Conservation (phyloP, 73 alveolate species). For the Paramecium pentaurelia region DNA sequence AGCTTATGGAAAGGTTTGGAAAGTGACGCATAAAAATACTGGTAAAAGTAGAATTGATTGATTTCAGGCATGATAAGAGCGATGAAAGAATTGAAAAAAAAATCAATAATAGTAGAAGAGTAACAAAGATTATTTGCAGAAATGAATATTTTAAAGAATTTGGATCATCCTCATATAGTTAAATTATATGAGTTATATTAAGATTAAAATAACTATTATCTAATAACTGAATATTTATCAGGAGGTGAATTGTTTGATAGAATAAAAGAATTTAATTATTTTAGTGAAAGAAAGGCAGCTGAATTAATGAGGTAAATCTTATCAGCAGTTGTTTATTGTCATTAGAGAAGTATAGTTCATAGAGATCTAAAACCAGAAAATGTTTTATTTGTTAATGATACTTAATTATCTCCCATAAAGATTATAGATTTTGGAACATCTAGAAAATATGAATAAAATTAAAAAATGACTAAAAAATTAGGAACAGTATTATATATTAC, state of each 20-base stretch:
- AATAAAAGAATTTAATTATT: slow-evolving; percentile 34
- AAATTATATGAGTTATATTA: slow-evolving; percentile 44
- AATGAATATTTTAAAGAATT: slow-evolving; percentile 49
- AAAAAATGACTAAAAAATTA: slow-evolving; percentile 45
- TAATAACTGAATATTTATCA: slow-evolving; percentile 60
- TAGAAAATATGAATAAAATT: slow-evolving; percentile 18
- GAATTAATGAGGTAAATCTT: slow-evolving; percentile 56
- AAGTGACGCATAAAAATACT: slow-evolving; percentile 21
- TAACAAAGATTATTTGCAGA: slow-evolving; percentile 53
- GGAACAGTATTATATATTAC: slow-evolving; percentile 36
- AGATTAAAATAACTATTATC: slow-evolving; percentile 41
- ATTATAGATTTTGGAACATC: slow-evolving; percentile 77
- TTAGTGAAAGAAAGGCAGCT: slow-evolving; percentile 59
- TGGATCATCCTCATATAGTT: slow-evolving; percentile 61
- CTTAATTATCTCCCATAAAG: slow-evolving; percentile 61
- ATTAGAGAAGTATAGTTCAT: slow-evolving; percentile 31
- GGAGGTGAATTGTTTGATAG: slow-evolving; percentile 76
- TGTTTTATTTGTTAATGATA: slow-evolving; percentile 66
- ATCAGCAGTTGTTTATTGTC: slow-evolving; percentile 63
- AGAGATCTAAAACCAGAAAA: slow-evolving; percentile 86
- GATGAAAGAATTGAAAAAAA: slow-evolving; percentile 45
- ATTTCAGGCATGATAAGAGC: slow-evolving; percentile 51
- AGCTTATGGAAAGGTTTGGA: slow-evolving; percentile 49
- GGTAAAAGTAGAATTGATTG: neutral
- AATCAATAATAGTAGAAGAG: slow-evolving; percentile 40